Base-by-base conservation (phyloP, 805 yeast species). In the Wickerhamomyces ciferrii region DNA sequence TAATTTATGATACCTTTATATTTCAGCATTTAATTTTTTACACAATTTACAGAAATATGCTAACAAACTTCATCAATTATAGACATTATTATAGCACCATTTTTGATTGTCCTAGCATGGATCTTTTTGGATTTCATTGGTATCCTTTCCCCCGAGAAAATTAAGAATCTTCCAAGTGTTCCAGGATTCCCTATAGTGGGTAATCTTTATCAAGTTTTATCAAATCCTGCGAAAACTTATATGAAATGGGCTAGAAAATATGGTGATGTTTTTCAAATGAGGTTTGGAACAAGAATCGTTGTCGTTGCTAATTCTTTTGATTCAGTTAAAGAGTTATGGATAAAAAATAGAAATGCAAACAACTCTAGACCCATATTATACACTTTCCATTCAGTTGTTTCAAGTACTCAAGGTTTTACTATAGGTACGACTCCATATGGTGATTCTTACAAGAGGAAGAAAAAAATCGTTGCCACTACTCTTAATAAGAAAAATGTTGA, bases 241-340 rank as follows among this genome's bases (percentile, higher is more conserved):
- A 49, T 62, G 43, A 49, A 62, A 15, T 77, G 87, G 79, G 44
- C 74, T 1, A 41, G 59, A n/a, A 47, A 49, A 14, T 71, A 74
- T 50, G 72, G 76, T 5, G 61, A 68, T 7, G 75, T 84, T 1
- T 84, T 75, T 56, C 92, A 86, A 53, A 69, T 84, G 39, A 63
- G 84, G 41, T 61, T 86, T 45, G 95, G 95, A 0, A 65, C 59
- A 18, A 69, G 63, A 36, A 65, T 75, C 14, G 76, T 83, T 1
- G 72, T 87, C 13, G 81, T 87, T 17, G 91, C 81, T n/a, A 84
- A 86, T 57, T 74, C 84, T 1, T 81, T 67, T 52, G 75, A 72
- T 4, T 74, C 83, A 7, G 79, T 82, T 1, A 60, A 63, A 35
- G 66, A 66, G 21, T 62, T 86, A 3, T 84, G 87, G 86, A 60